These are phyloP conservation scores for Nannochloropsis gaditana DNA, from an alignment of 108 stramenopile genomes.

Conservation along the genomic window DNA sequence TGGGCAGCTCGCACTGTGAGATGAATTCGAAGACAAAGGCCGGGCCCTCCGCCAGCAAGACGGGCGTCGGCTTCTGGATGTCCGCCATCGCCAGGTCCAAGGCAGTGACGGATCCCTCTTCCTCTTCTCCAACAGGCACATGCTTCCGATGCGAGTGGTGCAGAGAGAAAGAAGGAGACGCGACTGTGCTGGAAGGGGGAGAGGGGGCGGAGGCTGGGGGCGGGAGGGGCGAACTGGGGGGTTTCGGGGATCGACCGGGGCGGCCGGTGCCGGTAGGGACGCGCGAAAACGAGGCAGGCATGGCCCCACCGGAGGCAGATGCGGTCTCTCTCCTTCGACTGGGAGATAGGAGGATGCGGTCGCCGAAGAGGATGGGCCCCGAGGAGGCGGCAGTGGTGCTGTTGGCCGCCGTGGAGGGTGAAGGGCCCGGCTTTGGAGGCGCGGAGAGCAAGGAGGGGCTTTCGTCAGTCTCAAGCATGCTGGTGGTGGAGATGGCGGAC, in stretches of 20 bases:
- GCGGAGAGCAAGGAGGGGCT: too few species aligned
- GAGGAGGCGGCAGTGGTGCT: not conserved
- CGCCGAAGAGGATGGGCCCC: not conserved
- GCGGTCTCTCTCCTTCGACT: slow-evolving; percentile 6
- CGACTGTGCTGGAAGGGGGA: too few species aligned
- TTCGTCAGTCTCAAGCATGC: not conserved
- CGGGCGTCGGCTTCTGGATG: not conserved
- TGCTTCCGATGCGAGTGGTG: not conserved
- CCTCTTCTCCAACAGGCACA: not conserved
- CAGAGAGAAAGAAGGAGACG: not conserved
- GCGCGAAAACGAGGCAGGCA: too few species aligned
- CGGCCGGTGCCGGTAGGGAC: not conserved
- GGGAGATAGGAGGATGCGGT: not conserved
- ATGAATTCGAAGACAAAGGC: slow-evolving; percentile 23
- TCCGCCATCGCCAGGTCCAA: not conserved
- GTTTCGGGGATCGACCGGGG: not conserved
- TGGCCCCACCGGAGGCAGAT: not conserved
- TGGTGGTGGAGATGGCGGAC: not conserved
- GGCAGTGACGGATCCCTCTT: not conserved
- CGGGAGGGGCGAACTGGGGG: not conserved
- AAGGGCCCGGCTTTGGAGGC: too few species aligned
- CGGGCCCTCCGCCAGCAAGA: not conserved
- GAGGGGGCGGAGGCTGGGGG: not conserved
- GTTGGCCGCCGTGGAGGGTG: not conserved
- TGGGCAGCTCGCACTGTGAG: slow-evolving; percentile 52